These are phyloP conservation scores for Eutypella sp. DNA, from an alignment of 2,329 filamentous ascomycete genomes.

Conservation along the genomic window DNA sequence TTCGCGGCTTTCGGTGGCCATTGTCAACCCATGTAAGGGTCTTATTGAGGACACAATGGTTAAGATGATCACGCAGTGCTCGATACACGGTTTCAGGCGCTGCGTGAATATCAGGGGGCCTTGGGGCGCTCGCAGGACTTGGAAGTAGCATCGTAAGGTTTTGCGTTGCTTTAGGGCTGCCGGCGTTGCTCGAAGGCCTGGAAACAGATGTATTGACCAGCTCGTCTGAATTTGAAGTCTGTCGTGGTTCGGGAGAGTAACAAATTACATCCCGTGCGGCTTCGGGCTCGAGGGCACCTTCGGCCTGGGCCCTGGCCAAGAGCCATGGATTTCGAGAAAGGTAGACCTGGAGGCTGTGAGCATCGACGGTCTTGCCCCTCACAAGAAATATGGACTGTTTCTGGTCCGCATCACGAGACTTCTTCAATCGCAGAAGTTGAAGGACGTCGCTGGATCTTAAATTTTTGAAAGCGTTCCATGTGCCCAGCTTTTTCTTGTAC, in stretches of 20 bases:
- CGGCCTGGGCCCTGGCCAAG: slow-evolving; percentile 20
- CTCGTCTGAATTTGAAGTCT: not conserved
- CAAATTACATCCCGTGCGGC: slow-evolving; percentile 23
- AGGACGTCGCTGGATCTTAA: slow-evolving; percentile 23
- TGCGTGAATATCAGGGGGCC: not conserved
- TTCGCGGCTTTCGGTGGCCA: slow-evolving; percentile 19
- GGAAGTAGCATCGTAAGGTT: slow-evolving; percentile 5
- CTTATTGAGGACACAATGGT: slow-evolving; percentile 15
- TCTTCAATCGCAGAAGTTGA: slow-evolving; percentile 23
- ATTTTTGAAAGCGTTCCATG: slow-evolving; percentile 26
- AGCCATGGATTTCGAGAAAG: slow-evolving; percentile 23
- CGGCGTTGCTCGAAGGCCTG: slow-evolving; percentile 1
- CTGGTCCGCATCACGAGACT: slow-evolving; percentile 16
- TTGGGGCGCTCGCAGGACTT: not conserved
- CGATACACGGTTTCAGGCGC: slow-evolving; percentile 14
- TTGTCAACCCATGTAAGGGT: slow-evolving; percentile 18
- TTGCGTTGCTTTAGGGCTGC: slow-evolving; percentile 5
- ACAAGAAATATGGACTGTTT: slow-evolving; percentile 20
- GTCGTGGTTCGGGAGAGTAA: slow-evolving; percentile 15
- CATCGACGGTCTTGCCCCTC: slow-evolving; percentile 20
- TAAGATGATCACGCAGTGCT: slow-evolving; percentile 14
- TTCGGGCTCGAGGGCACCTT: slow-evolving; percentile 17
- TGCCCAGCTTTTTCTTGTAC: slow-evolving; percentile 25
- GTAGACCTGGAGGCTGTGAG: slow-evolving; percentile 21
- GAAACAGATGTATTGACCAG: not conserved